These are phyloP conservation scores for Malassezia dermatis DNA, from an alignment of 1,284 basidiomycete genomes.

Conservation along the genomic window DNA sequence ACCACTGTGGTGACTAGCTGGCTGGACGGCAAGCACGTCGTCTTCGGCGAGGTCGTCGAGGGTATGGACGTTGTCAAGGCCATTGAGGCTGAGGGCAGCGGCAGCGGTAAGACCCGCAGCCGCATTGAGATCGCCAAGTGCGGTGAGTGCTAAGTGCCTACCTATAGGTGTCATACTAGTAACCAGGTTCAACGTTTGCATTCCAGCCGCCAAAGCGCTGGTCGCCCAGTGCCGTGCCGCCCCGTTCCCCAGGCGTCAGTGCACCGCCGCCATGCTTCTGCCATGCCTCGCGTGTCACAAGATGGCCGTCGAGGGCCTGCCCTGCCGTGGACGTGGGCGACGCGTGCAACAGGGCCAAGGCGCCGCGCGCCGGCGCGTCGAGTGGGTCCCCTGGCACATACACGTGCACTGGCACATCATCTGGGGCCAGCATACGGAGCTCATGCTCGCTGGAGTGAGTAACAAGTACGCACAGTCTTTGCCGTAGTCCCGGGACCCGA, in stretches of 20 bases:
- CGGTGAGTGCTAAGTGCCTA: conserved; percentile 33
- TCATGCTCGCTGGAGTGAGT: conserved; percentile 17
- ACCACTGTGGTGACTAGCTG: conserved; percentile 42
- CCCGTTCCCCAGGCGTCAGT: conserved; percentile 4
- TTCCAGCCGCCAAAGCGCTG: conserved; percentile 14
- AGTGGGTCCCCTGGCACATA: background rate
- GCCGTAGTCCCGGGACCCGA: conserved; percentile 62
- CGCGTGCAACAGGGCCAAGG: conserved; percentile 4
- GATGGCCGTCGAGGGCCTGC: background rate
- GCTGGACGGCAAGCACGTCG: conserved; percentile 55
- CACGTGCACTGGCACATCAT: conserved; percentile 22
- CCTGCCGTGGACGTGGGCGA: background rate
- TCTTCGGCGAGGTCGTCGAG: conserved; percentile 32
- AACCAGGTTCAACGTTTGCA: background rate
- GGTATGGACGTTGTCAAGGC: conserved; percentile 43
- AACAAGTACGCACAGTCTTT: conserved; percentile 56
- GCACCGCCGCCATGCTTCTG: conserved; percentile 8
- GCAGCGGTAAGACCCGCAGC: conserved; percentile 35
- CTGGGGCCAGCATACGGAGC: conserved; percentile 22
- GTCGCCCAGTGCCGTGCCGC: conserved; percentile 10
- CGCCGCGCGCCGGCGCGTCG: conserved; percentile 6
- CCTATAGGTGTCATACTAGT: background rate
- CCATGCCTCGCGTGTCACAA: conserved; percentile 5
- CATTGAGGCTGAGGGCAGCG: conserved; percentile 38
- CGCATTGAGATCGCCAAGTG: conserved; percentile 43